Evolutionary conservation across 768 basidiomycete genomes (phyloP).

Genomic region (Coprinopsis strossmayeri): DNA sequence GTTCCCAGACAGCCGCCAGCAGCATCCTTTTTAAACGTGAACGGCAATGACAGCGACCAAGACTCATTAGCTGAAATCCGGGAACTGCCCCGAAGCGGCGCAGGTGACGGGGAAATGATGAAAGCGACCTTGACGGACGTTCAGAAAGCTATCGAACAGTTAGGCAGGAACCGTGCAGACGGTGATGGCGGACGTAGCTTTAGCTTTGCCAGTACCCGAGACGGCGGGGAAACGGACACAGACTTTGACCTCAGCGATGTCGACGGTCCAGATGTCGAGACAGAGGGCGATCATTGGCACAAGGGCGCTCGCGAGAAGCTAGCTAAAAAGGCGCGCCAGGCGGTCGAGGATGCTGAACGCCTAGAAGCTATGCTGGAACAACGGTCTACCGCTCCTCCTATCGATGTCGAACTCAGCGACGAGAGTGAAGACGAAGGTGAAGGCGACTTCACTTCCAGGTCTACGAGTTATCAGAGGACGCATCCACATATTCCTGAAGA

Average conservation of each 20-base stretch:
- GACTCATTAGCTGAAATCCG: conserved; percentile 13
- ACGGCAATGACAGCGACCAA: conserved; percentile 16
- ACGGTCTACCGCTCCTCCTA: conserved; percentile 47
- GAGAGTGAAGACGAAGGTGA: conserved; percentile 68
- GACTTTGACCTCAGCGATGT: conserved; percentile 42
- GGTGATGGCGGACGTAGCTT: conserved; percentile 62
- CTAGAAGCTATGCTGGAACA: conserved; percentile 35
- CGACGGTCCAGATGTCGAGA: conserved; percentile 33
- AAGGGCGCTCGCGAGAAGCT: conserved; percentile 58
- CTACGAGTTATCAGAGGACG: conserved; percentile 31
- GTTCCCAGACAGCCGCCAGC: conserved; percentile 30
- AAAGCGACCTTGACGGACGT: conserved; percentile 86
- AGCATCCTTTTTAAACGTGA: conserved; percentile 19
- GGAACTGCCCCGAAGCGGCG: conserved; percentile 13
- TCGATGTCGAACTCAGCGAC: conserved; percentile 71
- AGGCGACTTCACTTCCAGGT: conserved; percentile 26
- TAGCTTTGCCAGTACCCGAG: conserved; percentile 67
- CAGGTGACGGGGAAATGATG: conserved; percentile 59
- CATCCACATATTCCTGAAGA: conserved; percentile 68
- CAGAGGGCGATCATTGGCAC: conserved; percentile 51
- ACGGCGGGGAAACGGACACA: conserved; percentile 47
- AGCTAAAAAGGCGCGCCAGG: conserved; percentile 62
- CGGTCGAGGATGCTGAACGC: conserved; percentile 51
- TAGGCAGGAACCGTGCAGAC: conserved; percentile 46
- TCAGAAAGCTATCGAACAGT: conserved; percentile 84